Percentiles rank a stretch among this genome's conserved stretches.
Conservation (phyloP, 331 rosid genomes). For the Pyrus hybrid region DNA sequence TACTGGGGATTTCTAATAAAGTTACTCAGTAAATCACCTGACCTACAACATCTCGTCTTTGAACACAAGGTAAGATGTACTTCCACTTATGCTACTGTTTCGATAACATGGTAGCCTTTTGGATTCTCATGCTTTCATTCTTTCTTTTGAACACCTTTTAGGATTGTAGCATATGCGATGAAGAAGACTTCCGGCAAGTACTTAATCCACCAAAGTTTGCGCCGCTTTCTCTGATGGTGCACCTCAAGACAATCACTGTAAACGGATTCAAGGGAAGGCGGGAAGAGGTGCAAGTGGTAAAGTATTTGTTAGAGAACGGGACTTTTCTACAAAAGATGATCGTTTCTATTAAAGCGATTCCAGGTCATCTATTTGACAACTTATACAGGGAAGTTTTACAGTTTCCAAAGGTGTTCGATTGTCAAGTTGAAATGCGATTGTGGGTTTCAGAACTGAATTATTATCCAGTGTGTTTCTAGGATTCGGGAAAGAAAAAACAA, state of each 20-base stretch:
- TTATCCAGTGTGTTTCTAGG: too few species aligned
- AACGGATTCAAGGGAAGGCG: background rate
- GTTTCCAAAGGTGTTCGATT: background rate
- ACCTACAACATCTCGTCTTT: background rate
- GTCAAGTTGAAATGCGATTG: background rate
- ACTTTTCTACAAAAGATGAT: background rate
- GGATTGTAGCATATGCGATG: background rate
- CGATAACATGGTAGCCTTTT: background rate
- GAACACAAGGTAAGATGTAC: background rate
- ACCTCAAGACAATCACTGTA: constrained; percentile 3
- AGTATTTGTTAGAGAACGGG: background rate
- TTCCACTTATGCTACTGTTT: background rate
- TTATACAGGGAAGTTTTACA: background rate
- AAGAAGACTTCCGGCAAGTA: too few species aligned
- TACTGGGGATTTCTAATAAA: background rate
- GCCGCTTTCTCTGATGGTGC: background rate
- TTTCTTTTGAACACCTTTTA: background rate
- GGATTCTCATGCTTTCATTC: background rate
- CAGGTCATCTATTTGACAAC: too few species aligned
- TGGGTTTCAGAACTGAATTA: too few species aligned
- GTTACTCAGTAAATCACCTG: background rate
- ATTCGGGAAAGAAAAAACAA: too few species aligned
- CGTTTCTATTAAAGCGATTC: background rate
- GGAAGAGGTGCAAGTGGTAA: constrained; percentile 1
- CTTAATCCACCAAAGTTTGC: background rate